Percentiles rank a stretch among this genome's conserved stretches.
Conservation (phyloP, 257 asterid species). For the Przewalskia tangutica region DNA sequence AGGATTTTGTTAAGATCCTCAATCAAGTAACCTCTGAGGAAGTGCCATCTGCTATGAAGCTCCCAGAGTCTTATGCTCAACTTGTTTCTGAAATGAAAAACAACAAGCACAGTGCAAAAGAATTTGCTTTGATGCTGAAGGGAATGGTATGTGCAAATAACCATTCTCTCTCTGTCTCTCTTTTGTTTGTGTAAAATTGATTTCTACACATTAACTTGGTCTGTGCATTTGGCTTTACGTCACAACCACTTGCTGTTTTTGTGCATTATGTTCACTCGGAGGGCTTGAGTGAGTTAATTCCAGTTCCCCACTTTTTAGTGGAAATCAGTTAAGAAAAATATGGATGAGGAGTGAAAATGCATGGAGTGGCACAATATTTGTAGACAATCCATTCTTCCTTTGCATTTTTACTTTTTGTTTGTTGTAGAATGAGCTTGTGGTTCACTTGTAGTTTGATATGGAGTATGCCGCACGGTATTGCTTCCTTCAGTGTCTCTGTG, state of each 20-base stretch:
- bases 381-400: not conserved
- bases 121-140: conserved; percentile 80
- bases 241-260: not conserved
- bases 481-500: not conserved
- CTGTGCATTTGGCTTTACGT: not conserved
- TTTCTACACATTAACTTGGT: not conserved
- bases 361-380: not conserved
- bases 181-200: not conserved
- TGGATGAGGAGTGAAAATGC: conserved; percentile 2
- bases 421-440: not conserved
- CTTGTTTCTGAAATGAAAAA: conserved; percentile 91
- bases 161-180: not conserved
- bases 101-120: conserved; percentile 71
- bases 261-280: not conserved
- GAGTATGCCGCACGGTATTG: not conserved
- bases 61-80: conserved; percentile 84
- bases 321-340: not conserved
- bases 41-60: conserved; percentile 71
- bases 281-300: not conserved
- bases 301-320: not conserved
- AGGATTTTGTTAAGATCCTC: conserved; percentile 80
- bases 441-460: not conserved
- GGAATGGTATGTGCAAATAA: conserved; percentile 68
- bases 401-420: not conserved
- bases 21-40: conserved; percentile 86